phyloP scores from a whole-genome alignment of 192 early-diverging fungal genomes.

The Glomus cerebriforme region DNA sequence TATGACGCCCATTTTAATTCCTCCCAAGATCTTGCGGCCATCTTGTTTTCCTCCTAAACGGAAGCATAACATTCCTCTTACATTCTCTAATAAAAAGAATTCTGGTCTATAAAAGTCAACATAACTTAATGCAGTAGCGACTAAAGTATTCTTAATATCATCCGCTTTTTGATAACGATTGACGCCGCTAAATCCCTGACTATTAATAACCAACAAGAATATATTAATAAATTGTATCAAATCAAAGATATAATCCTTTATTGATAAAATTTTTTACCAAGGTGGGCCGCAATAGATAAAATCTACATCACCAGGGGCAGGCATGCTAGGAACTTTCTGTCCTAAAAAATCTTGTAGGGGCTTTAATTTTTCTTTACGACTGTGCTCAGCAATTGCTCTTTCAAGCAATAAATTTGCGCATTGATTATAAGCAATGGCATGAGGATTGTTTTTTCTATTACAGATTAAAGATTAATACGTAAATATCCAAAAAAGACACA shows the following conservation, averaged over 20 bases:
- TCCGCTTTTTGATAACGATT: slow-evolving; percentile 63
- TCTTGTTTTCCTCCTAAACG: slow-evolving; percentile 60
- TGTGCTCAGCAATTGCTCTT: slow-evolving; percentile 59
- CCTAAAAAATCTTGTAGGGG: slow-evolving; percentile 44
- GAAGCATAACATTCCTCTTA: slow-evolving; percentile 60
- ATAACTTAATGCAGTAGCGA: slow-evolving; percentile 65
- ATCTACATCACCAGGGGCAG: slow-evolving; percentile 61
- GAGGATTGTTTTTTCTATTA: slow-evolving; percentile 59
- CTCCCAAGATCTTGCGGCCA: slow-evolving; percentile 53
- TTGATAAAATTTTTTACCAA: slow-evolving; percentile 41
- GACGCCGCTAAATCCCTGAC: slow-evolving; percentile 66
- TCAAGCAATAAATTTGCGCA: slow-evolving; percentile 63
- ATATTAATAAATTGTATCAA: slow-evolving; percentile 13
- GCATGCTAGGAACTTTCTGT: slow-evolving; percentile 52
- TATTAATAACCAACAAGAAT: not conserved
- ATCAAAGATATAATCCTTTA: slow-evolving; percentile 13
- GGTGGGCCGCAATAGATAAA: slow-evolving; percentile 77
- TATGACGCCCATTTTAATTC: slow-evolving; percentile 62
- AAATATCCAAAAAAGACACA: not conserved
- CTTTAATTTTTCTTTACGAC: slow-evolving; percentile 35
- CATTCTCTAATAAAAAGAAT: slow-evolving; percentile 73
- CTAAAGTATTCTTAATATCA: slow-evolving; percentile 67
- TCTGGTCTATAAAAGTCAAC: slow-evolving; percentile 70
- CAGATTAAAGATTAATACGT: not conserved
- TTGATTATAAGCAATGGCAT: slow-evolving; percentile 60